phyloP scores from a whole-genome alignment of 1,139 yeast genomes.

The Kazachstania sp. region DNA sequence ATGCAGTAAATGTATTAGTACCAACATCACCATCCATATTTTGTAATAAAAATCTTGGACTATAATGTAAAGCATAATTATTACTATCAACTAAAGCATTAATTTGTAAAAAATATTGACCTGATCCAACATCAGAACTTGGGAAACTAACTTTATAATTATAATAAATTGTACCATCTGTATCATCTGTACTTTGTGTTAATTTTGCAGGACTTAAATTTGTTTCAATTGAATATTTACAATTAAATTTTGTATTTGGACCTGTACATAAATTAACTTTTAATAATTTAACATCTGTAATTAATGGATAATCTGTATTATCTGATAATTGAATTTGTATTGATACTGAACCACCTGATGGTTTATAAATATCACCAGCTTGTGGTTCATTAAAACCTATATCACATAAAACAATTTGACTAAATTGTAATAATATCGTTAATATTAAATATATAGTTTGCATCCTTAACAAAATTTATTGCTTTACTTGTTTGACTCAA shows the following conservation, averaged over 20 bases:
- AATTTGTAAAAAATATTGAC: constrained; percentile 64
- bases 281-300: constrained; percentile 39
- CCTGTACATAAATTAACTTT: constrained; percentile 66
- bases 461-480: neutral
- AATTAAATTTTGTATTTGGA: constrained; percentile 40
- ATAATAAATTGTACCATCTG: constrained; percentile 12
- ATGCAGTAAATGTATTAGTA: constrained; percentile 16
- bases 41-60: constrained; percentile 53
- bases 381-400: constrained; percentile 48
- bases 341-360: constrained; percentile 39
- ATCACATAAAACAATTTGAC: constrained; percentile 33
- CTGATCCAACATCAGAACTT: constrained; percentile 44
- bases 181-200: constrained; percentile 1
- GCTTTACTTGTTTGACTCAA: too few species aligned
- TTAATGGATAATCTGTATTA: constrained; percentile 39
- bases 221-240: constrained; percentile 33
- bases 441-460: neutral
- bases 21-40: constrained; percentile 60
- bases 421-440: constrained; percentile 1
- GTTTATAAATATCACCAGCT: constrained; percentile 43
- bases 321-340: constrained; percentile 59
- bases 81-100: constrained; percentile 34
- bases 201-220: constrained; percentile 26
- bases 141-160: constrained; percentile 39
- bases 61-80: constrained; percentile 60